Base-by-base conservation (phyloP, 768 basidiomycete genomes). In the Leccinum variicolor region DNA sequence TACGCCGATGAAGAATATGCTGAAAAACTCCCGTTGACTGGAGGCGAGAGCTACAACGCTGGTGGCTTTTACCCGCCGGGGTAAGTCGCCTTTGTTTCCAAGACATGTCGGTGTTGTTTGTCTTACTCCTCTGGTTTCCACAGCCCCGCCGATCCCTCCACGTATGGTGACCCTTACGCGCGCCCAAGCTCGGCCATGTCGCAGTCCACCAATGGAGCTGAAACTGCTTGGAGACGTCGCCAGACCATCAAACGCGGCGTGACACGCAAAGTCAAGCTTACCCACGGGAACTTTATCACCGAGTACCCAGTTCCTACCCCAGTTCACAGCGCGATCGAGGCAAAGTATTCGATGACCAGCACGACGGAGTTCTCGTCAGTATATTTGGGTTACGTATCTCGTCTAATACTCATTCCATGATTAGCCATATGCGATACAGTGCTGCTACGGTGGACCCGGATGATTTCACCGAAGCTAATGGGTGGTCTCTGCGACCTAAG, bases 241-340 rank as follows among this genome's bases (percentile, higher is more conserved):
- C 93, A 96, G 73, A 93, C 90, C 31, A 90, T 94, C 74, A 92
- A 92, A 69, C 90, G 94, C 53, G 88, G 92, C 58, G 92, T 94
- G 23, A 95, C 93, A n/a, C 89, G 92, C 66, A 92, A 89, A 69
- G 90, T 98, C 77, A 90, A 92, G 71, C 86, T 98, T 62, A 96
- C 93, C 9, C 82, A 93, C 50, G 95, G 95, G 57, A 90, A 95
- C 67, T 96, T 94, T 75, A 90, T 96, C 73, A 82, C 86, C 31
- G 94, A 97, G 65, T 94, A 95, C 69, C 77, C 85, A 7, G 94
- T 95, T 1, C 94, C 94, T 2, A 87, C 89, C 0, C 88, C 93
- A 3, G 85, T 96, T 53, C 81, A 78, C 66, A 88, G 85, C 57
- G 92, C 92, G 21, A 86, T 92, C 34, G 93, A 97, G 73, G 73